Conservation (phyloP, 2,329 filamentous ascomycete species). For the Botryotinia calthae region DNA sequence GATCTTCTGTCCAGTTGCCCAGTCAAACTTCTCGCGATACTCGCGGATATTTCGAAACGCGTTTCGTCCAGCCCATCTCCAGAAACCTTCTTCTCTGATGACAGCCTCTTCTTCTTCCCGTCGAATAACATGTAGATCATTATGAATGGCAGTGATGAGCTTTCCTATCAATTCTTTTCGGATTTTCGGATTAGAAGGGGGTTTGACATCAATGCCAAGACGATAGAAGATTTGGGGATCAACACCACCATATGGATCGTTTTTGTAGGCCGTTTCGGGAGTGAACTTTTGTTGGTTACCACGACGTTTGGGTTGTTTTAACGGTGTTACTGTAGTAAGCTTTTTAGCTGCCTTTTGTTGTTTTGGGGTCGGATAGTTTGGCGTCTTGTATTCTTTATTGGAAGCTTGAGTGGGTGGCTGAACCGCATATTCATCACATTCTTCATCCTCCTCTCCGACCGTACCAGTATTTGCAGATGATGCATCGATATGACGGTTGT, state of each 20-base stretch:
- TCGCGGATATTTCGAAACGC: conserved; percentile 29
- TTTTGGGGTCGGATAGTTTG: conserved; percentile 30
- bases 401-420: conserved; percentile 8
- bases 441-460: not conserved
- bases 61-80: conserved; percentile 36
- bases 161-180: conserved; percentile 34
- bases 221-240: conserved; percentile 35
- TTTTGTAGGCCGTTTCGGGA: conserved; percentile 12
- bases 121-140: conserved; percentile 33
- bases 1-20: conserved; percentile 36
- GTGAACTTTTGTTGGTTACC: conserved; percentile 29
- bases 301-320: conserved; percentile 25
- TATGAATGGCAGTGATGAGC: conserved; percentile 32
- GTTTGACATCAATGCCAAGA: conserved; percentile 33
- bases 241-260: conserved; percentile 29
- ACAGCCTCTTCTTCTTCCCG: conserved; percentile 32
- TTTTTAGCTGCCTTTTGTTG: conserved; percentile 31
- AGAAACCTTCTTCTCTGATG: conserved; percentile 36
- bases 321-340: conserved; percentile 24
- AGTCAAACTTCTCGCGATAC: conserved; percentile 32
- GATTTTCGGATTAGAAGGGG: conserved; percentile 26
- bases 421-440: conserved; percentile 8
- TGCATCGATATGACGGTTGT: conserved; percentile 13
- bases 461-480: not conserved
- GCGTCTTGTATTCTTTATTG: conserved; percentile 22